Conservation (phyloP, 1,284 basidiomycete genomes). For the Grifola frondosa region DNA sequence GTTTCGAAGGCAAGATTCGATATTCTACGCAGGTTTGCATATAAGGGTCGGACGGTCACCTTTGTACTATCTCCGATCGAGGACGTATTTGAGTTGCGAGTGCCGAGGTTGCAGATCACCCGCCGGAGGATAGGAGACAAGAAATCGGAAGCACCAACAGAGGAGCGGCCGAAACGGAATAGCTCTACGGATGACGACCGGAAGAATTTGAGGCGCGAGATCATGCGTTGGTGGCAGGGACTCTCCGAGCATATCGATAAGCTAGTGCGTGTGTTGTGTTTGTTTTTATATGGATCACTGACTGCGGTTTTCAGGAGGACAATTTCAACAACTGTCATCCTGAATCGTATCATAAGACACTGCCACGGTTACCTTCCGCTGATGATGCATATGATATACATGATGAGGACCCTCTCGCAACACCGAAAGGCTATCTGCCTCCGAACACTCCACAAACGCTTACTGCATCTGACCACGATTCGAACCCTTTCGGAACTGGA, state of each 20-base stretch:
- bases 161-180: too few relatives aligned
- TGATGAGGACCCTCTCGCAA: conserved; percentile 25
- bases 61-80: conserved; percentile 47
- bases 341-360: conserved; percentile 38
- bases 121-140: conserved; percentile 33
- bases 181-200: background rate
- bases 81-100: conserved; percentile 59
- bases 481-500: conserved; percentile 5
- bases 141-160: conserved; percentile 4
- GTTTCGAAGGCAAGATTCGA: conserved; percentile 40
- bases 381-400: conserved; percentile 44
- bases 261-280: conserved; percentile 41
- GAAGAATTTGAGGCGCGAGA: conserved; percentile 49
- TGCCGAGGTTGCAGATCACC: conserved; percentile 59
- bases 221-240: conserved; percentile 64
- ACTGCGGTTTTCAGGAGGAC: conserved; percentile 41
- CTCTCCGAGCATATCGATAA: conserved; percentile 59
- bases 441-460: conserved; percentile 22
- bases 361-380: conserved; percentile 56
- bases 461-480: conserved; percentile 10
- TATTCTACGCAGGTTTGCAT: conserved; percentile 53
- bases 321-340: conserved; percentile 34
- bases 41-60: conserved; percentile 39
- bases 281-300: background rate
- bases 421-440: conserved; percentile 27